These are phyloP conservation scores for Aureoboletus auriporus DNA, from an alignment of 768 basidiomycete species.

Conservation along the genomic window DNA sequence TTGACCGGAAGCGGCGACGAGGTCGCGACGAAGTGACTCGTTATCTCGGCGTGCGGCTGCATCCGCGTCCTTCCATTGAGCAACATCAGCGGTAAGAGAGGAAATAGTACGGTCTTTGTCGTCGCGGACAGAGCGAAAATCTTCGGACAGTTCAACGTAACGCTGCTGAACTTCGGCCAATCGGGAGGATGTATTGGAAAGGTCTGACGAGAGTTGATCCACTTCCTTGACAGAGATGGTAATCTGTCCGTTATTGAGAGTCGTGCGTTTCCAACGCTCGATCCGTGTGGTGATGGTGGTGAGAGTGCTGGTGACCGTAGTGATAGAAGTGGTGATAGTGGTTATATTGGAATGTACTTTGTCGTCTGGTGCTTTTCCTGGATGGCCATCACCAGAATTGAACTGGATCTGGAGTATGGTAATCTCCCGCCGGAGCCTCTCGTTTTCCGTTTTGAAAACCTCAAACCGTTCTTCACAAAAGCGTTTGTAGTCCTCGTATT, in stretches of 20 bases:
- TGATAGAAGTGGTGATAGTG: not conserved
- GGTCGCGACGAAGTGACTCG: constrained; percentile 1
- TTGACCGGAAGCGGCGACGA: not conserved
- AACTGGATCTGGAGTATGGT: constrained; percentile 1
- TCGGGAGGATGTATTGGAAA: constrained; percentile 1
- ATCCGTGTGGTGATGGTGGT: constrained; percentile 1
- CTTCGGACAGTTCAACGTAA: not conserved
- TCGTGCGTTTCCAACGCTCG: not conserved
- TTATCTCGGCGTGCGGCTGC: not conserved
- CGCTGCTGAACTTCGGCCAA: constrained; percentile 1
- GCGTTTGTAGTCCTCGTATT: not conserved
- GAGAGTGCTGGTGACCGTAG: not conserved
- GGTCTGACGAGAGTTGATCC: not conserved
- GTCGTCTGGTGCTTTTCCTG: not conserved
- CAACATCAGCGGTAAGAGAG: not conserved
- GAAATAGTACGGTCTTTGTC: not conserved
- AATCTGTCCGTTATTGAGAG: not conserved
- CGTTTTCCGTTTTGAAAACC: not conserved
- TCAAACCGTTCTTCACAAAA: not conserved
- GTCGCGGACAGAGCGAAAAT: not conserved
- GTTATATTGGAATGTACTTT: not conserved
- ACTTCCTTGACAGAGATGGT: constrained; percentile 5
- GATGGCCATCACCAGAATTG: not conserved
- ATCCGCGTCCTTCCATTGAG: not conserved
- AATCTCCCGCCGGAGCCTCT: not conserved